These are phyloP conservation scores for Eucalyptus marginata DNA, from an alignment of 345 rosid species.

Conservation along the genomic window DNA sequence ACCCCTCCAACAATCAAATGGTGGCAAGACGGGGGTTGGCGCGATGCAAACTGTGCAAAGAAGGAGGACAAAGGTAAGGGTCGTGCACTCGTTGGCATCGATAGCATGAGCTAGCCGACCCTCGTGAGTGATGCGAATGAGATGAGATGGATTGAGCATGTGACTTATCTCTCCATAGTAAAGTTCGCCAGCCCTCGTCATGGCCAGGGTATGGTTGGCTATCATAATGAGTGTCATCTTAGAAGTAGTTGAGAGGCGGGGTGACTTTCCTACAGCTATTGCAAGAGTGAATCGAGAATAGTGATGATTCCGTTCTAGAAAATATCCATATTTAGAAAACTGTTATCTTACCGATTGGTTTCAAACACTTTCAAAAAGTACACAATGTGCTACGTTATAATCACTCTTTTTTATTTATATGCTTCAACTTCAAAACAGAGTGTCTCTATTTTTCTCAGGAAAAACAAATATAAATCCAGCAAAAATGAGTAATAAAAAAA, in stretches of 20 bases:
- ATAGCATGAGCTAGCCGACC: fast-evolving
- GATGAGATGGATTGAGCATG: fast-evolving
- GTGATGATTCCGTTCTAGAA: not conserved
- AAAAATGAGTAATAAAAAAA: not conserved
- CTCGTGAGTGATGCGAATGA: not conserved
- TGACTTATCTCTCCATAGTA: not conserved
- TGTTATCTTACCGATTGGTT: fast-evolving
- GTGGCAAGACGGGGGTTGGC: not conserved
- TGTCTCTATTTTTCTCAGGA: not conserved
- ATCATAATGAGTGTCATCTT: not conserved
- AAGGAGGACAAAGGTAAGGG: not conserved
- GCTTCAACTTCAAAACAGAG: fast-evolving
- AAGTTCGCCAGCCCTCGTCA: fast-evolving
- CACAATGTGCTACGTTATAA: fast-evolving
- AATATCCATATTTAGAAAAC: fast-evolving
- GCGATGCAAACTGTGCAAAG: fast-evolving
- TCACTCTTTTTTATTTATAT: not conserved
- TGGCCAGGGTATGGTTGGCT: not conserved
- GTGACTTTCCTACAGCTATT: not conserved
- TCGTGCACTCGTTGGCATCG: fast-evolving
- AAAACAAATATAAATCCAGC: not conserved
- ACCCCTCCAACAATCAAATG: not conserved
- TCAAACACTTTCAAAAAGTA: not conserved
- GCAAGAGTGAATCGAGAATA: not conserved
- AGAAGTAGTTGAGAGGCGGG: fast-evolving